Base-by-base conservation (phyloP, 2,329 filamentous ascomycete genomes). In the Dendrostoma leiphaemia region DNA sequence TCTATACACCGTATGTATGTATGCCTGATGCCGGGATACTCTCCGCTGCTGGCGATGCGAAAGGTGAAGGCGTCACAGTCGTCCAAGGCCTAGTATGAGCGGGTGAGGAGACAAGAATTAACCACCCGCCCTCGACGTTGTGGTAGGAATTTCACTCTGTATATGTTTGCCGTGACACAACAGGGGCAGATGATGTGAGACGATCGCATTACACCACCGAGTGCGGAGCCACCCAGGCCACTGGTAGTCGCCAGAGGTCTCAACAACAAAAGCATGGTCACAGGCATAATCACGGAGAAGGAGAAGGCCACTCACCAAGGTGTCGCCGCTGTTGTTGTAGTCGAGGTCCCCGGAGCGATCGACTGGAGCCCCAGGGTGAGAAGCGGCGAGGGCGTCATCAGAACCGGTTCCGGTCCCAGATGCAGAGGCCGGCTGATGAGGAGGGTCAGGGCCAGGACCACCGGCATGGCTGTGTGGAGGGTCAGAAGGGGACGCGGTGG, bases 281-380 rank as follows among this genome's bases (percentile, higher is more conserved):
- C n/a, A n/a, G n/a, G n/a, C n/a, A n/a, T n/a, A n/a, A n/a, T n/a
- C n/a, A n/a, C n/a, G n/a, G n/a, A n/a, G n/a, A n/a, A n/a, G n/a
- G n/a, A n/a, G n/a, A 41, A 15, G n/a, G 43, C 23, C 56, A 34
- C 53, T 48, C 51, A 59, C 53, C 29, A 37, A 23, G 2, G 28
- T 12, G 4, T 52, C 48, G 23, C 28, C 45, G 12, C 35, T 40
- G 17, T 32, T 35, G 6, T 26, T 43, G 23, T 53, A 59, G 34
- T 59, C 56, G 8, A 56, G n/a, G 4, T 56, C 58, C 4, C 52
- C 24, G 6, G 50, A 35, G 7, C 24, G 34, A 19, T 54, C 50
- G 29, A 48, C 26, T 13, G 17, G 7, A 21, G 12, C 8, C 7
- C 37, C 37, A 15, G 15, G 19, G 7, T 35, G 29, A 9, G 13